Evolutionary conservation across 2,329 filamentous ascomycete genomes (phyloP).

Genomic region (Microsporum ferrugineum): DNA sequence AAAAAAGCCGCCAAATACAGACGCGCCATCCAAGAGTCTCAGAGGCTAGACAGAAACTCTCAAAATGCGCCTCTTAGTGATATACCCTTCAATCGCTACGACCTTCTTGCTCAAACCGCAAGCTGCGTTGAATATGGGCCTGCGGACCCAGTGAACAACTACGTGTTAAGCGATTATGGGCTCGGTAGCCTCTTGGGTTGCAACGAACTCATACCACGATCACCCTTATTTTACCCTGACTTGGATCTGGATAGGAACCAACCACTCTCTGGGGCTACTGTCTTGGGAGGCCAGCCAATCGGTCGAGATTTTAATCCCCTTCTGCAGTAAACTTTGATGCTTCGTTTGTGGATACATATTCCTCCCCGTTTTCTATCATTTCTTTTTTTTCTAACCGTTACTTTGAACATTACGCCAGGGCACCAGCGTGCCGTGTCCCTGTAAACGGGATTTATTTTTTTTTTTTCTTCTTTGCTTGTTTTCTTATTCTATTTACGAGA

Average conservation of each 20-base stretch:
- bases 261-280: slow-evolving; percentile 6
- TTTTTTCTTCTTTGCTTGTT: background rate
- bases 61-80: slow-evolving; percentile 8
- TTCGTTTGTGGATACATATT: slow-evolving; percentile 2
- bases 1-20: slow-evolving; percentile 27
- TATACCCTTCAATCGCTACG: background rate
- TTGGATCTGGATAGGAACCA: slow-evolving; percentile 15
- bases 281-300: slow-evolving; percentile 9
- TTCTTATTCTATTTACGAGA: background rate
- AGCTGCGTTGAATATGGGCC: slow-evolving; percentile 5
- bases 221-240: slow-evolving; percentile 22
- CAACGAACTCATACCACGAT: slow-evolving; percentile 17
- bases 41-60: slow-evolving; percentile 6
- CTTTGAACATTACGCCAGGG: background rate
- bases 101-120: background rate
- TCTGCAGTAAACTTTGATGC: slow-evolving; percentile 1
- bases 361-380: background rate
- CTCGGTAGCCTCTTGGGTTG: slow-evolving; percentile 22
- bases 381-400: background rate
- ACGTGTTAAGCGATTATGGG: slow-evolving; percentile 16
- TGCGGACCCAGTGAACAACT: slow-evolving; percentile 7
- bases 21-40: slow-evolving; percentile 13
- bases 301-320: slow-evolving; percentile 11
- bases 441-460: background rate
- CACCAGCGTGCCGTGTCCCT: background rate